Conservation (phyloP, 1,139 yeast genomes). For the Candida freyschussii region DNA sequence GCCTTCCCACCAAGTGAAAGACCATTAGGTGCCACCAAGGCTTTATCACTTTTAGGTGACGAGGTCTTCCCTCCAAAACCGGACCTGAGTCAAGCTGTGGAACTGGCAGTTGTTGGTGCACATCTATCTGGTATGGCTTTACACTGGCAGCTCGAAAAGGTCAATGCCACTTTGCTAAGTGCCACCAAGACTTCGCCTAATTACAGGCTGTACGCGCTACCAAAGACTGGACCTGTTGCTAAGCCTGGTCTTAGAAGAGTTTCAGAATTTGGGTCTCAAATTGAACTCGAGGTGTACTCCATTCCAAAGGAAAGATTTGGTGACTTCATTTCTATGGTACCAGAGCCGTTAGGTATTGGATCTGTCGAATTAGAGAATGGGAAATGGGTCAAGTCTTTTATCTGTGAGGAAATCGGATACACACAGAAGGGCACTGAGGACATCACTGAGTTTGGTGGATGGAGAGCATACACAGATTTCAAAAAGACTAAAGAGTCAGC, state of each 20-base stretch:
- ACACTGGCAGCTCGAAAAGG: conserved; percentile 90
- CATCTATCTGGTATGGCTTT: conserved; percentile 84
- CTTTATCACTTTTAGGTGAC: conserved; percentile 31
- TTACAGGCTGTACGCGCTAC: conserved; percentile 78
- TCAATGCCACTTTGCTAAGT: conserved; percentile 66
- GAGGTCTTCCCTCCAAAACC: conserved; percentile 37
- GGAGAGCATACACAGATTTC: conserved; percentile 63
- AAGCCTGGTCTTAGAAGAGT: conserved; percentile 84
- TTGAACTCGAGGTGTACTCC: conserved; percentile 76
- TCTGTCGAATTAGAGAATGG: conserved; percentile 78
- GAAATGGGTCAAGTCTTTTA: conserved; percentile 82
- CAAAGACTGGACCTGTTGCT: conserved; percentile 63
- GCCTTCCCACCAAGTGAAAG: conserved; percentile 44
- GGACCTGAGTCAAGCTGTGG: conserved; percentile 38
- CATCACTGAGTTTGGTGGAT: conserved; percentile 81
- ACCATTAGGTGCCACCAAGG: conserved; percentile 37
- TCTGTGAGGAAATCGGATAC: conserved; percentile 89
- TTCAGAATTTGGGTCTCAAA: conserved; percentile 47
- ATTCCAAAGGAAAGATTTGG: conserved; percentile 78
- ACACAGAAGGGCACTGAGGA: conserved; percentile 65
- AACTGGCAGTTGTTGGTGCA: conserved; percentile 94
- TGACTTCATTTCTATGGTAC: conserved; percentile 77
- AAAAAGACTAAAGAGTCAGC: conserved; percentile 19
- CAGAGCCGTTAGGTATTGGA: conserved; percentile 94
- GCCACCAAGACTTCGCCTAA: conserved; percentile 66